Percentiles rank a stretch among this genome's conserved stretches.
phyloP scores from a whole-genome alignment of 1,284 basidiomycete genomes.

The Ceratobasidium papillatum region DNA sequence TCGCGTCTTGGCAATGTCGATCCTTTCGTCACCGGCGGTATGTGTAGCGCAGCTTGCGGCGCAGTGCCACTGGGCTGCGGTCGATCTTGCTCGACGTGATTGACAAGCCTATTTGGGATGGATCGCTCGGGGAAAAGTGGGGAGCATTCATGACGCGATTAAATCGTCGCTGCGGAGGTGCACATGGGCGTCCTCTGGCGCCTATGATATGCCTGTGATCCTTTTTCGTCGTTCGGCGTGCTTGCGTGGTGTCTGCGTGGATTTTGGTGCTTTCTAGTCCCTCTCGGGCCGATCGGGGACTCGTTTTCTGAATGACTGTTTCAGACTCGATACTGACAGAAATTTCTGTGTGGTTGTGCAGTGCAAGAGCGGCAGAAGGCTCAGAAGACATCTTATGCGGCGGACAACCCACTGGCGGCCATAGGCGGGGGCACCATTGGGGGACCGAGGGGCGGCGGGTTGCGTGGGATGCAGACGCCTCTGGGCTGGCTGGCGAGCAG shows the following conservation, averaged over 20 bases:
- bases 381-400: slow-evolving; percentile 75
- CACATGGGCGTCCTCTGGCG: slow-evolving; percentile 35
- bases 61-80: slow-evolving; percentile 40
- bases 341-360: slow-evolving; percentile 49
- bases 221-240: slow-evolving; percentile 14
- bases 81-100: slow-evolving; percentile 14
- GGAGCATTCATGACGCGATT: slow-evolving; percentile 13
- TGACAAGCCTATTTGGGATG: not conserved
- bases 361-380: slow-evolving; percentile 73
- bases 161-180: slow-evolving; percentile 25
- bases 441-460: slow-evolving; percentile 64
- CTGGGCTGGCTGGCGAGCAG: slow-evolving; percentile 55
- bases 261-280: slow-evolving; percentile 1
- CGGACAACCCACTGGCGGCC: slow-evolving; percentile 78
- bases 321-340: not conserved
- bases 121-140: not conserved
- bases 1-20: slow-evolving; percentile 18
- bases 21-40: slow-evolving; percentile 5
- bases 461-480: slow-evolving; percentile 64
- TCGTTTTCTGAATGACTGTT: not conserved
- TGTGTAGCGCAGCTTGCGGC: slow-evolving; percentile 30
- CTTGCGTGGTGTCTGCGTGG: slow-evolving; percentile 1
- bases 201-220: slow-evolving; percentile 6
- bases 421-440: slow-evolving; percentile 60
- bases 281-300: not conserved